A percentile compares a stretch with the other conserved stretches of the same genome.
Conservation (phyloP, 2,329 filamentous ascomycete species). For the Xylariaceae sp. region DNA sequence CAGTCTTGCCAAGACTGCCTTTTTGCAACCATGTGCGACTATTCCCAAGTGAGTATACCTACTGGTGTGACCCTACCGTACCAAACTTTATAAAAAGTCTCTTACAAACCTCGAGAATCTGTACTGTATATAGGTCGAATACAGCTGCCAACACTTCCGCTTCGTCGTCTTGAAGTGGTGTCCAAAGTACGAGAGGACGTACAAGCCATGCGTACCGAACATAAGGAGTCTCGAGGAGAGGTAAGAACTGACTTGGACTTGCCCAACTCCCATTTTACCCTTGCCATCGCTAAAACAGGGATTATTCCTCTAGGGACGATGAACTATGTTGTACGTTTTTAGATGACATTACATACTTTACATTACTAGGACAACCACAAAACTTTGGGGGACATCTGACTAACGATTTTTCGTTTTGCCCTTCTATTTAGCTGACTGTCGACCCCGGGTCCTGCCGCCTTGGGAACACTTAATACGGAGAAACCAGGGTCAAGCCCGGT, state of each 20-base stretch:
- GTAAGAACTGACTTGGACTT: conserved; percentile 14
- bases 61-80: neutral
- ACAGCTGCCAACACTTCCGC: conserved; percentile 30
- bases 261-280: neutral
- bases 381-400: neutral
- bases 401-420: neutral
- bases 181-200: conserved; percentile 30
- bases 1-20: too few relatives aligned
- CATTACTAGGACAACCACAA: neutral
- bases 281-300: neutral
- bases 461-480: conserved; percentile 32
- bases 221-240: conserved; percentile 30
- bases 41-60: conserved; percentile 28
- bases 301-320: conserved; percentile 21
- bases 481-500: conserved; percentile 23
- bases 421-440: conserved; percentile 28
- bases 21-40: conserved; percentile 27
- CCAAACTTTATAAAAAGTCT: neutral
- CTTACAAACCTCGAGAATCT: conserved; percentile 7
- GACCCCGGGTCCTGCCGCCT: conserved; percentile 26
- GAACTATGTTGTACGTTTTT: conserved; percentile 28
- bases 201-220: conserved; percentile 29
- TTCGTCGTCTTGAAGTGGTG: conserved; percentile 32
- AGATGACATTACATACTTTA: neutral
- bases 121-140: conserved; percentile 25